Conservation (phyloP, 768 basidiomycete genomes). For the Rhizopogon sp. region DNA sequence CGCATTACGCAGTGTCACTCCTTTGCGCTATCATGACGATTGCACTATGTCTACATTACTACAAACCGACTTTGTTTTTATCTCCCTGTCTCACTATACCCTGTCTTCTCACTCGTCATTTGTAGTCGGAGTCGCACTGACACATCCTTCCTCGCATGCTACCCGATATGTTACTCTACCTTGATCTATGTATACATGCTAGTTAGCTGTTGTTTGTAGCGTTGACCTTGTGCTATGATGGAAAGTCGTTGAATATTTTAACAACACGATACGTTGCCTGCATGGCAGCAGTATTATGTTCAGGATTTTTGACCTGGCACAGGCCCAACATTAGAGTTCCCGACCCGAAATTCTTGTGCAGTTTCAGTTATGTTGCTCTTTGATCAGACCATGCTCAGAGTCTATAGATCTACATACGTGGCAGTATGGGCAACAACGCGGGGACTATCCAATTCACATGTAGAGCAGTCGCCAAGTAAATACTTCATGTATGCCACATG, state of each 20-base stretch:
- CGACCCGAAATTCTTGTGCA: too few species aligned
- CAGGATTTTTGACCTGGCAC: too few species aligned
- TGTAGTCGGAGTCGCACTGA: neutral
- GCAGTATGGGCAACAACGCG: too few species aligned
- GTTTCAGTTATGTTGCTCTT: too few species aligned
- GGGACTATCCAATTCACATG: too few species aligned
- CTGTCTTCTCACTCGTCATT: slow-evolving; percentile 7
- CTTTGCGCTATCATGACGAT: neutral
- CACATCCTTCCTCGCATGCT: slow-evolving; percentile 11
- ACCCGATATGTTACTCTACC: slow-evolving; percentile 19
- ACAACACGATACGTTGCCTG: neutral
- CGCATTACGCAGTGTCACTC: neutral
- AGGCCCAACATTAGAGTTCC: too few species aligned
- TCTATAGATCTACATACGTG: too few species aligned
- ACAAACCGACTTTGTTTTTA: neutral
- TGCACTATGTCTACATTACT: slow-evolving; percentile 1
- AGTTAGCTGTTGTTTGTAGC: slow-evolving; percentile 9
- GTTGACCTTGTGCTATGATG: slow-evolving; percentile 1
- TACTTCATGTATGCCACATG: neutral
- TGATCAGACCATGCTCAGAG: too few species aligned
- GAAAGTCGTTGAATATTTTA: too few species aligned
- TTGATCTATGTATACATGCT: slow-evolving; percentile 22
- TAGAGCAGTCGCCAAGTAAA: too few species aligned
- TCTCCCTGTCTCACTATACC: slow-evolving; percentile 14
- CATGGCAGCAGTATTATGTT: neutral